Percentiles rank a stretch among this genome's conserved stretches.
These are phyloP conservation scores for Graphilbum sp. DNA, from an alignment of 2,329 filamentous ascomycete species.

Conservation along the genomic window DNA sequence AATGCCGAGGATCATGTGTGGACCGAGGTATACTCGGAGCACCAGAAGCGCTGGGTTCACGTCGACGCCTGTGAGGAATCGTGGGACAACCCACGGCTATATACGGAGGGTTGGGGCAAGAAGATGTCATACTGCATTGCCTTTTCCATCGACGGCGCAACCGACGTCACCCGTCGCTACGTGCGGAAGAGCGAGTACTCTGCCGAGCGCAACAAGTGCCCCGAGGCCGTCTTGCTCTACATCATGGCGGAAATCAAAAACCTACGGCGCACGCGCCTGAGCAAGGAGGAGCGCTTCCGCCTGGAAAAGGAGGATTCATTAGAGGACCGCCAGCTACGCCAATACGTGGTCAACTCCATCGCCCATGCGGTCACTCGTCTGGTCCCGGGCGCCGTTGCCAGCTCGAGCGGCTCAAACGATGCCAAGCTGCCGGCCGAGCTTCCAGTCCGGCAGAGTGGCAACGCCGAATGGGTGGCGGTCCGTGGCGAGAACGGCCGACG, in stretches of 20 bases:
- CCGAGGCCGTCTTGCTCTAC: slow-evolving; percentile 81
- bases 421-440: slow-evolving; percentile 45
- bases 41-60: slow-evolving; percentile 89
- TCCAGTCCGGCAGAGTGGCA: slow-evolving; percentile 24
- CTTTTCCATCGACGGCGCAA: slow-evolving; percentile 76
- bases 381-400: slow-evolving; percentile 28
- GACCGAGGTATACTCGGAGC: slow-evolving; percentile 93
- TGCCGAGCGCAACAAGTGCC: slow-evolving; percentile 58
- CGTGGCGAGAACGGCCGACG: slow-evolving; percentile 18
- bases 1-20: slow-evolving; percentile 95
- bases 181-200: slow-evolving; percentile 58
- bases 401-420: slow-evolving; percentile 26
- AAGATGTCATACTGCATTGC: slow-evolving; percentile 96
- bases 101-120: slow-evolving; percentile 89
- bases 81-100: slow-evolving; percentile 87
- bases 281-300: slow-evolving; percentile 69
- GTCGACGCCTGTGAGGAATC: slow-evolving; percentile 88
- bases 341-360: slow-evolving; percentile 58
- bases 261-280: slow-evolving; percentile 67
- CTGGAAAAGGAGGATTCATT: slow-evolving; percentile 65
- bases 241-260: slow-evolving; percentile 84
- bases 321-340: slow-evolving; percentile 60
- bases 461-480: slow-evolving; percentile 19
- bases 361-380: slow-evolving; percentile 56
- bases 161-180: slow-evolving; percentile 49